A percentile compares a stretch with the other conserved stretches of the same genome.
These are phyloP conservation scores for Cyberlindnera mrakii DNA, from an alignment of 805 yeast species.

Conservation along the genomic window DNA sequence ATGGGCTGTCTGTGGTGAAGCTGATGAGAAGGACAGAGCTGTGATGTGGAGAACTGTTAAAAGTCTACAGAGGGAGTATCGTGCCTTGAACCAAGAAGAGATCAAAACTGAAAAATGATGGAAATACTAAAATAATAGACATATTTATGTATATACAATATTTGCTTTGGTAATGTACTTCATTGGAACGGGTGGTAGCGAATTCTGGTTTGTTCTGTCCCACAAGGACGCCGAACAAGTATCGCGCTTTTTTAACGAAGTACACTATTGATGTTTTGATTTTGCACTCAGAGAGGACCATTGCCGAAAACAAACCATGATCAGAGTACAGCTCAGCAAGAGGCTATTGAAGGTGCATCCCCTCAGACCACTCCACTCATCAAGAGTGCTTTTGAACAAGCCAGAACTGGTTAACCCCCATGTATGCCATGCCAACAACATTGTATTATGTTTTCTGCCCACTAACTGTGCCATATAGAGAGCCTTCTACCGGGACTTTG, in stretches of 20 bases:
- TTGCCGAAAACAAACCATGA: not conserved
- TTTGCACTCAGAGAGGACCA: no score
- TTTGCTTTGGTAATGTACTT: no score
- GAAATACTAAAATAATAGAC: no score
- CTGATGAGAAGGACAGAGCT: conserved; percentile 58
- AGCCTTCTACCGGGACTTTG: conserved; percentile 40
- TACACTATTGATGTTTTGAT: no score
- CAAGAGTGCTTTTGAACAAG: not conserved
- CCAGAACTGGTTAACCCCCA: conserved; percentile 12
- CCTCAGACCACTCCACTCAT: not conserved
- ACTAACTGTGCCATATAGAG: conserved; percentile 10
- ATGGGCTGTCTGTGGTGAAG: conserved; percentile 88
- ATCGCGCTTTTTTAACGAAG: no score
- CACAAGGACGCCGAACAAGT: no score
- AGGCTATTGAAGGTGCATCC: not conserved
- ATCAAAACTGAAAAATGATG: not conserved
- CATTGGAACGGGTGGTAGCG: not conserved
- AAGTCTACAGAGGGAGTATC: conserved; percentile 48
- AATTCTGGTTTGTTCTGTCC: not conserved
- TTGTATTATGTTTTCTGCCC: no score
- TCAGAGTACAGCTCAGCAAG: not conserved
- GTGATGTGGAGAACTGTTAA: conserved; percentile 61
- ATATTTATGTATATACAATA: no score
- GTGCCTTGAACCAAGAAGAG: conserved; percentile 9
- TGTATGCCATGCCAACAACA: no score